Conservation (phyloP, 2,329 filamentous ascomycete species). For the Aspergillus sp. region DNA sequence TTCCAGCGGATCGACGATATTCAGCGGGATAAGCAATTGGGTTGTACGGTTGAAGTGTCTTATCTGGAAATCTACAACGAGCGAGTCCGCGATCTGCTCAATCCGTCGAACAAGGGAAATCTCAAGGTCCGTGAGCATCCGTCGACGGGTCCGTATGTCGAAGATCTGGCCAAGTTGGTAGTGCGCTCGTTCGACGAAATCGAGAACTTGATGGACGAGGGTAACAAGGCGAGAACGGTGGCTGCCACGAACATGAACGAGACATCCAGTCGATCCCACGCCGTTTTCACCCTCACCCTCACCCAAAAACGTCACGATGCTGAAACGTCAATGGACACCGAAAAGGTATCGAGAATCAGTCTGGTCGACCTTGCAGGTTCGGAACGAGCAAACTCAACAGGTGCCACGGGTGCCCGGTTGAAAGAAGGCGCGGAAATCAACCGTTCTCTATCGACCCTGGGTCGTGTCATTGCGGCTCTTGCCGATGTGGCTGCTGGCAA, state of each 20-base stretch:
- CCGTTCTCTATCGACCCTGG: slow-evolving; percentile 86
- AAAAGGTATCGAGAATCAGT: slow-evolving; percentile 97
- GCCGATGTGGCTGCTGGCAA: slow-evolving; percentile 83
- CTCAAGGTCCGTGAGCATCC: slow-evolving; percentile 96
- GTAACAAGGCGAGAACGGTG: slow-evolving; percentile 96
- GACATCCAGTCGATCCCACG: slow-evolving; percentile 94
- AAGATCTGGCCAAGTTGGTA: slow-evolving; percentile 90
- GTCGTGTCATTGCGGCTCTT: slow-evolving; percentile 91
- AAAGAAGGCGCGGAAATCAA: slow-evolving; percentile 99
- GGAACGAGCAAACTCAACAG: slow-evolving; percentile 92
- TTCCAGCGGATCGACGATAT: slow-evolving; percentile 73
- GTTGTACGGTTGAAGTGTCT: slow-evolving; percentile 92
- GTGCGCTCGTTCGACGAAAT: slow-evolving; percentile 93
- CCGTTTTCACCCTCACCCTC: slow-evolving; percentile 91
- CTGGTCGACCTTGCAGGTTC: slow-evolving; percentile 96
- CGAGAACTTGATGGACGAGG: slow-evolving; percentile 96
- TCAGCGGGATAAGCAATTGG: slow-evolving; percentile 65
- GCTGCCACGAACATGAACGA: slow-evolving; percentile 99
- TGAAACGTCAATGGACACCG: slow-evolving; percentile 93
- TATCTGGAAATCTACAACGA: slow-evolving; percentile 99
- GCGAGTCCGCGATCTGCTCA: slow-evolving; percentile 86
- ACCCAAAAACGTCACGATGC: slow-evolving; percentile 87
- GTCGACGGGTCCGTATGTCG: slow-evolving; percentile 93
- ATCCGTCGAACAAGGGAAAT: slow-evolving; percentile 91
- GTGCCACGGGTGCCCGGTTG: slow-evolving; percentile 84